These are phyloP conservation scores for Cladophialophora bantiana DNA, from an alignment of 2,329 filamentous ascomycete species.

Conservation along the genomic window DNA sequence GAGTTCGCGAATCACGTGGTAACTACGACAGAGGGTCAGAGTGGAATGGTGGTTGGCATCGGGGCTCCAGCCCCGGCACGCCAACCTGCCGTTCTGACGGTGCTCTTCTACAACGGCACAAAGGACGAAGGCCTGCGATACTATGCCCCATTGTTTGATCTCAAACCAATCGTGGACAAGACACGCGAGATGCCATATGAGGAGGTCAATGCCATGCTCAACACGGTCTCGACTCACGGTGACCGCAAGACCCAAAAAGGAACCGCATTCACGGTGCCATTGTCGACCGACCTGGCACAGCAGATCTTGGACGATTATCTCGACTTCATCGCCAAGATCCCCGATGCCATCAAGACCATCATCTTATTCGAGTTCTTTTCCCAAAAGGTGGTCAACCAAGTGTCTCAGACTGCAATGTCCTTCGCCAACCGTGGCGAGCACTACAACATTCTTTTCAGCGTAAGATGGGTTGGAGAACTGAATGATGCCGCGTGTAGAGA, in stretches of 20 bases:
- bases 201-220: slow-evolving; percentile 48
- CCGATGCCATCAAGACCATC: slow-evolving; percentile 43
- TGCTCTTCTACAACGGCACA: slow-evolving; percentile 49
- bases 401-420: slow-evolving; percentile 47
- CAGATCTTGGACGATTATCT: slow-evolving; percentile 44
- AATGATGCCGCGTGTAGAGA: slow-evolving; percentile 49
- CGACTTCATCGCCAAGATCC: slow-evolving; percentile 42
- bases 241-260: slow-evolving; percentile 53
- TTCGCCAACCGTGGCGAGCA: slow-evolving; percentile 56
- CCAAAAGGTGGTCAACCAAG: slow-evolving; percentile 49
- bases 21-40: slow-evolving; percentile 32
- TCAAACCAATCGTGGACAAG: slow-evolving; percentile 49
- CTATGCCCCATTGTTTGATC: slow-evolving; percentile 49
- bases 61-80: slow-evolving; percentile 43
- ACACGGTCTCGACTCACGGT: slow-evolving; percentile 46
- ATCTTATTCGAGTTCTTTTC: slow-evolving; percentile 55
- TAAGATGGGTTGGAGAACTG: slow-evolving; percentile 51
- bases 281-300: slow-evolving; percentile 47
- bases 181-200: slow-evolving; percentile 52
- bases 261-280: slow-evolving; percentile 53
- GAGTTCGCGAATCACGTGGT: slow-evolving; percentile 40
- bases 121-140: slow-evolving; percentile 47
- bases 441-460: slow-evolving; percentile 52
- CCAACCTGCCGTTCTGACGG: slow-evolving; percentile 42
- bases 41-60: slow-evolving; percentile 34